Evolutionary conservation across 805 yeast genomes (phyloP).

Genomic region (Starmerella bacillaris): DNA sequence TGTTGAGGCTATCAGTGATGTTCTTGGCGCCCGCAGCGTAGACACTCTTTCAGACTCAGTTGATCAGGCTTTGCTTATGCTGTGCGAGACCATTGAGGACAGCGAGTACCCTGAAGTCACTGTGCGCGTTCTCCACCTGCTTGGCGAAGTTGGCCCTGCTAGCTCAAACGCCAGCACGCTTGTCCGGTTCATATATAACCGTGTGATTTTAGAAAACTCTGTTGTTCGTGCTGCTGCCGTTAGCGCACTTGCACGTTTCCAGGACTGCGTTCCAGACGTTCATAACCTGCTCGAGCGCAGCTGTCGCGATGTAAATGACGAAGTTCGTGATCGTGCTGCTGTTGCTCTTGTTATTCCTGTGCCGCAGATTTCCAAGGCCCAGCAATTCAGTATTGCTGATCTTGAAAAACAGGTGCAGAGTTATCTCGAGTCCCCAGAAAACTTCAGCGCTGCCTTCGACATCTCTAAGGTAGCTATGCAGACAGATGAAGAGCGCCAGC

Average conservation of each 20-base stretch:
- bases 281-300: slow-evolving; percentile 64
- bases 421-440: slow-evolving; percentile 46
- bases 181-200: slow-evolving; percentile 89
- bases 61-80: slow-evolving; percentile 38
- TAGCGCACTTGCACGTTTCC: slow-evolving; percentile 78
- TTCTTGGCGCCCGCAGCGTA: slow-evolving; percentile 41
- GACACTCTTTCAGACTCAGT: slow-evolving; percentile 33
- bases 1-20: slow-evolving; percentile 82
- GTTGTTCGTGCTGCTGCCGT: slow-evolving; percentile 93
- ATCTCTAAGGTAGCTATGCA: slow-evolving; percentile 42
- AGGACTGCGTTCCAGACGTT: slow-evolving; percentile 56
- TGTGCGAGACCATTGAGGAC: slow-evolving; percentile 95
- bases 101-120: slow-evolving; percentile 90
- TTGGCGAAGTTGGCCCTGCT: slow-evolving; percentile 88
- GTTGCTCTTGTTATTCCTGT: slow-evolving; percentile 41
- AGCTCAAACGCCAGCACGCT: slow-evolving; percentile 73
- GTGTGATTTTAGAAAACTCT: slow-evolving; percentile 90
- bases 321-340: slow-evolving; percentile 94
- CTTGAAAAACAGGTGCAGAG: slow-evolving; percentile 61
- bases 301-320: slow-evolving; percentile 79
- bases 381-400: slow-evolving; percentile 52
- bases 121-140: slow-evolving; percentile 75
- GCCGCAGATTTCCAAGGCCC: slow-evolving; percentile 35
- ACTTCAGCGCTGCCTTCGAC: slow-evolving; percentile 39
- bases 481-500: slow-evolving; percentile 23